Conservation (phyloP, 2,329 filamentous ascomycete species). For the Chaetomiaceae sp. region DNA sequence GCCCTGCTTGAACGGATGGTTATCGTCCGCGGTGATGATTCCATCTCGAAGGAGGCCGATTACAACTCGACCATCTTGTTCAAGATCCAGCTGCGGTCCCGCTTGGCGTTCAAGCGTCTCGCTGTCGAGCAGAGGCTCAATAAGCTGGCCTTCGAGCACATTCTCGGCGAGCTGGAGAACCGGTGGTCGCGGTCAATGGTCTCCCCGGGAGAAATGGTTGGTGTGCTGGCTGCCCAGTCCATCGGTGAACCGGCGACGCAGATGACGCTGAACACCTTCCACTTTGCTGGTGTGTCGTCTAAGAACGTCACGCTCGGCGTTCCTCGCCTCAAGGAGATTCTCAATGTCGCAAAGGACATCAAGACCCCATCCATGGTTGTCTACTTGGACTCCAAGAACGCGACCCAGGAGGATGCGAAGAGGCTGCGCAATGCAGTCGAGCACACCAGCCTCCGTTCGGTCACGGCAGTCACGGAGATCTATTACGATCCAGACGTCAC, state of each 20-base stretch:
- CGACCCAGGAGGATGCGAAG: conserved; percentile 77
- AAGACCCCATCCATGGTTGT: conserved; percentile 98
- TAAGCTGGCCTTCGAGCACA: conserved; percentile 87
- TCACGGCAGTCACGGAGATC: conserved; percentile 89
- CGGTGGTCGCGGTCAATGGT: conserved; percentile 83
- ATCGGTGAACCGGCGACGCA: conserved; percentile 98
- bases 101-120: conserved; percentile 87
- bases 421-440: conserved; percentile 83
- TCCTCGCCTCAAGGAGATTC: conserved; percentile 97
- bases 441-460: conserved; percentile 87
- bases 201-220: conserved; percentile 96
- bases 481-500: conserved; percentile 94
- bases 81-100: conserved; percentile 85
- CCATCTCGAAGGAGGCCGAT: conserved; percentile 81
- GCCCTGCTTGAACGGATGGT: conserved; percentile 71
- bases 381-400: conserved; percentile 63
- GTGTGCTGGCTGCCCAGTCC: conserved; percentile 93
- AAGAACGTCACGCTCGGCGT: conserved; percentile 99
- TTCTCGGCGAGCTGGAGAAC: conserved; percentile 84
- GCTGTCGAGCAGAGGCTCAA: conserved; percentile 82
- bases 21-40: conserved; percentile 80
- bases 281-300: conserved; percentile 98
- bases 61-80: conserved; percentile 83
- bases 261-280: conserved; percentile 99
- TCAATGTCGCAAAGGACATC: conserved; percentile 96